Base-by-base conservation (phyloP, 306 rosid species). In the Cucurbita maxima region DNA sequence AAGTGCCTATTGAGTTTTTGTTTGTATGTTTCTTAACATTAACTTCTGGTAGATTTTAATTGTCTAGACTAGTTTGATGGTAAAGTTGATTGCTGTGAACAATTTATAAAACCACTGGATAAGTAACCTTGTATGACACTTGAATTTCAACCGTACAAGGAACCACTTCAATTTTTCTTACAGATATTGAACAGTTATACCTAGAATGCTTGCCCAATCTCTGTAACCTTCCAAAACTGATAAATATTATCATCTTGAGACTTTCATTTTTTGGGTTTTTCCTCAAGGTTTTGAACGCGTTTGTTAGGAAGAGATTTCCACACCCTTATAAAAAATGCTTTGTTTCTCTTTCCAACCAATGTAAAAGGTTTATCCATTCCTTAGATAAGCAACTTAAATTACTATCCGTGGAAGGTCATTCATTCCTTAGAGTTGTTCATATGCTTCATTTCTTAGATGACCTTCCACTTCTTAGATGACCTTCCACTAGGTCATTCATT, bases 181-280 rank as follows among this genome's bases (percentile, higher is more conserved):
- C 8, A 14, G 44, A 69, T 48, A 10, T 14, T 25, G 30, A 15
- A 50, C 25, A 48, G 9, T 76, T 82, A 89, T 73, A 90, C 91
- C 72, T 85, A 79, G 77, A 88, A 89, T 81, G 88, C 91, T 92
- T 87, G 86, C 43, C 99, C 96, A 36, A 91, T 22, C 22, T 22
- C 22, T 22, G 34, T 30, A 30, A 2, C 34, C 3, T 0, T 30
- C 34, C 34, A 30, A 30, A 3, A 0, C 3, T 1, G 3, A 3
- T 25, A 25, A 25, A 25, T 25, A 25, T 25, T 25, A 25, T 25
- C 25, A 25, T 25, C 25, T 25, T 25, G 1, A 2, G 2, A 25
- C 2, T 25, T 25, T 25, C 25, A n/a, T 25, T 25, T 25, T 25
- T 25, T 25, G 2, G 34, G 34, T 30, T 30, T 30, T 30, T 30